phyloP scores from a whole-genome alignment of 345 rosid species.

The Populus alba region DNA sequence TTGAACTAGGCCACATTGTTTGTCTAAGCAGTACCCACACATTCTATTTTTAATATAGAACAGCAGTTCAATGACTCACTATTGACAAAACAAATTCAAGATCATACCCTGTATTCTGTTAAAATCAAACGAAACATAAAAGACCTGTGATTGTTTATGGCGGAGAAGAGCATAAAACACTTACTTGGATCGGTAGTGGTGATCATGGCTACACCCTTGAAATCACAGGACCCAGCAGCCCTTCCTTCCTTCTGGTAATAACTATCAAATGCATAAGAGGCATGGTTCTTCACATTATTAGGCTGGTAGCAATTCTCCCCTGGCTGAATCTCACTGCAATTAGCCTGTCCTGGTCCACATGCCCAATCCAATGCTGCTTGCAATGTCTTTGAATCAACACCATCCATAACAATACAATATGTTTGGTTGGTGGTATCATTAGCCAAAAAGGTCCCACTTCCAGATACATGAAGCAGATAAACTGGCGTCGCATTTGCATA shows the following conservation, averaged over 20 bases:
- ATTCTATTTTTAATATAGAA: neutral
- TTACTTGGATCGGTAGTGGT: constrained; percentile 97
- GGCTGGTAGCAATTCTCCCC: constrained; percentile 92
- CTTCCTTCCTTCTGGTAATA: constrained; percentile 86
- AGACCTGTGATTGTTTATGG: neutral
- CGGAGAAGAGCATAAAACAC: constrained; percentile 13
- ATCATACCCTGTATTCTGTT: constrained; percentile 4
- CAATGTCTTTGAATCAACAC: constrained; percentile 61
- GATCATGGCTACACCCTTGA: constrained; percentile 92
- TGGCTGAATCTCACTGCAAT: constrained; percentile 92
- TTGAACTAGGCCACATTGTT: neutral
- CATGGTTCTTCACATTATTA: constrained; percentile 74
- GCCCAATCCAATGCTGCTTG: constrained; percentile 98
- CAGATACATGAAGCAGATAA: constrained; percentile 91
- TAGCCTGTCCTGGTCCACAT: constrained; percentile 86
- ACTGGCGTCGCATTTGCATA: constrained; percentile 76
- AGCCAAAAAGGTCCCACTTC: constrained; percentile 78
- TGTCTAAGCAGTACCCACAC: neutral
- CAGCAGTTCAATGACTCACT: neutral
- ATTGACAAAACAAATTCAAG: neutral
- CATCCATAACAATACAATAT: constrained; percentile 73
- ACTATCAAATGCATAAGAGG: constrained; percentile 94
- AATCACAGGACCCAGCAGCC: constrained; percentile 82
- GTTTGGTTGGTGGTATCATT: constrained; percentile 94
- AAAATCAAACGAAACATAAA: neutral